phyloP scores from a whole-genome alignment of 2,329 filamentous ascomycete genomes.

The Trichoderma pleuroti region DNA sequence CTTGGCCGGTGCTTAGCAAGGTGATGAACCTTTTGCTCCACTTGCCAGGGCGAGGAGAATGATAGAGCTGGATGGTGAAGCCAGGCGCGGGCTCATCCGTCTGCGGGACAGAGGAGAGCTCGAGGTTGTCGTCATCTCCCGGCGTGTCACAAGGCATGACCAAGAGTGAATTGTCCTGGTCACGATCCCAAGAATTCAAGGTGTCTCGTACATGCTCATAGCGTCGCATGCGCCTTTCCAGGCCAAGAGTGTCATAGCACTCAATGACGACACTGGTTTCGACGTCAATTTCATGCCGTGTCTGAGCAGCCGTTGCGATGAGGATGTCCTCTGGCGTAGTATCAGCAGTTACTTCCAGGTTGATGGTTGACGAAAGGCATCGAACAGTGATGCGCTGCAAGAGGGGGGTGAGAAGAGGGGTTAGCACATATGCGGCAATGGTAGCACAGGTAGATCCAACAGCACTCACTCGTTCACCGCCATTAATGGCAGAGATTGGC shows the following conservation, averaged over 20 bases:
- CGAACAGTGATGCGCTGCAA: slow-evolving; percentile 65
- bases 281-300: slow-evolving; percentile 62
- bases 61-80: slow-evolving; percentile 68
- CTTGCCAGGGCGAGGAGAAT: slow-evolving; percentile 77
- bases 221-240: slow-evolving; percentile 77
- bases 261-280: slow-evolving; percentile 71
- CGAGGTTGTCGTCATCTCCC: slow-evolving; percentile 59
- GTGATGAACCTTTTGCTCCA: slow-evolving; percentile 86
- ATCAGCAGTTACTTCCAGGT: slow-evolving; percentile 67
- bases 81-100: slow-evolving; percentile 59
- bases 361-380: slow-evolving; percentile 65
- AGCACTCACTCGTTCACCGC: slow-evolving; percentile 65
- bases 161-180: slow-evolving; percentile 70
- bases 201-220: slow-evolving; percentile 86
- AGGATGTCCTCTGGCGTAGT: slow-evolving; percentile 75
- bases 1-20: slow-evolving; percentile 69
- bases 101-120: slow-evolving; percentile 59
- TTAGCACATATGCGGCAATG: neutral
- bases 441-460: neutral
- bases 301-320: slow-evolving; percentile 58
- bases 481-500: slow-evolving; percentile 75
- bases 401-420: slow-evolving; percentile 8
- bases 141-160: slow-evolving; percentile 58
- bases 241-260: slow-evolving; percentile 67
- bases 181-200: slow-evolving; percentile 88